Percentiles rank a stretch among this genome's conserved stretches.
Evolutionary conservation across 768 basidiomycete genomes (phyloP).

Genomic region (Cubamyces sp.): DNA sequence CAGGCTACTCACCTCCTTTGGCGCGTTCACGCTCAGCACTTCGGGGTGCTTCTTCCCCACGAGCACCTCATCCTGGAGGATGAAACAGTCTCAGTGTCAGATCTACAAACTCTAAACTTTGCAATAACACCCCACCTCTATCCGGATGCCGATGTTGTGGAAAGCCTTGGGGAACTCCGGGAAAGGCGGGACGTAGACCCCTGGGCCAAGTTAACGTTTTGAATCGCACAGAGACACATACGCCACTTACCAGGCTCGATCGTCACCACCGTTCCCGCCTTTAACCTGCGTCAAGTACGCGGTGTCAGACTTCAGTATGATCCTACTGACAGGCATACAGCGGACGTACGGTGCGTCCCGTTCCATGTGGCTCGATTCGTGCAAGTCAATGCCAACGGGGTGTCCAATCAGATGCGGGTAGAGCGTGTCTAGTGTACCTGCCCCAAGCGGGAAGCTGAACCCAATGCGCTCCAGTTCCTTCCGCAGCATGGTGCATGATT

Average conservation of each 20-base stretch:
- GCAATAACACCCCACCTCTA: slow-evolving; percentile 51
- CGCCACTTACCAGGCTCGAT: slow-evolving; percentile 73
- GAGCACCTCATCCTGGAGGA: slow-evolving; percentile 67
- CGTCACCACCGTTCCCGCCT: slow-evolving; percentile 89
- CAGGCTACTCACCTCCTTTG: slow-evolving; percentile 67
- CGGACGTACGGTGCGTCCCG: slow-evolving; percentile 53
- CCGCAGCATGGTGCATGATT: slow-evolving; percentile 67
- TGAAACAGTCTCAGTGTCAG: neutral
- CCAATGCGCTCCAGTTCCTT: slow-evolving; percentile 80
- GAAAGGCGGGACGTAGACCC: slow-evolving; percentile 86
- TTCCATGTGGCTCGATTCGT: slow-evolving; percentile 75
- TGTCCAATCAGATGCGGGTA: slow-evolving; percentile 96
- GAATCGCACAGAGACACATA: neutral
- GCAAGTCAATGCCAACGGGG: slow-evolving; percentile 92
- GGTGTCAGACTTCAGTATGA: neutral
- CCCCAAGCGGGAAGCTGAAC: slow-evolving; percentile 56
- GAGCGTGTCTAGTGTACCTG: slow-evolving; percentile 67
- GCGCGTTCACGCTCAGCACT: slow-evolving; percentile 72
- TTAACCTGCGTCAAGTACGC: slow-evolving; percentile 50
- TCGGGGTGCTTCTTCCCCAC: slow-evolving; percentile 62
- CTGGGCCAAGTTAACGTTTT: slow-evolving; percentile 38
- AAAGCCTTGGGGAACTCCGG: slow-evolving; percentile 83
- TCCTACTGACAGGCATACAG: slow-evolving; percentile 6
- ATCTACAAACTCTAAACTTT: neutral
- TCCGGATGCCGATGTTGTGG: slow-evolving; percentile 89